Conservation (phyloP, 2,329 filamentous ascomycete genomes). For the Phyllosticta capitalensis region DNA sequence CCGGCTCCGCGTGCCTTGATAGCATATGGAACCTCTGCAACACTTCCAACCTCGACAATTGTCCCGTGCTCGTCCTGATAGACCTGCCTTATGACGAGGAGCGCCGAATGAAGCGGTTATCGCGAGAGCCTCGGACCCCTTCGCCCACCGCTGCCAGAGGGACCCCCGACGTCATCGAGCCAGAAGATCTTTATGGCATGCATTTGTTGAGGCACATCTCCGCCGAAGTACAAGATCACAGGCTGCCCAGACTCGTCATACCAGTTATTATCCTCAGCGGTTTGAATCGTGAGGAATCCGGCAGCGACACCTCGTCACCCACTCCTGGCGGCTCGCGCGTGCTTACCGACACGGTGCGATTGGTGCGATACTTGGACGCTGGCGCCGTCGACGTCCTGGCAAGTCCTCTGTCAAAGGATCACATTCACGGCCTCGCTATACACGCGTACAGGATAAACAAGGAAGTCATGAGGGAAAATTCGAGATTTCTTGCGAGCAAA, state of each 20-base stretch:
- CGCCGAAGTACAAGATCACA: slow-evolving; percentile 32
- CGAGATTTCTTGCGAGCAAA: slow-evolving; percentile 60
- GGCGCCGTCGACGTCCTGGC: slow-evolving; percentile 81
- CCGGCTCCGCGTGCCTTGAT: slow-evolving; percentile 28
- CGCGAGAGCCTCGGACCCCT: slow-evolving; percentile 31
- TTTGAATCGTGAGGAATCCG: slow-evolving; percentile 23
- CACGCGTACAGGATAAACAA: slow-evolving; percentile 78
- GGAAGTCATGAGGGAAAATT: slow-evolving; percentile 63
- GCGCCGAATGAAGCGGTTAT: slow-evolving; percentile 29
- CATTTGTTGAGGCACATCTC: slow-evolving; percentile 33
- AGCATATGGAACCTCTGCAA: slow-evolving; percentile 21
- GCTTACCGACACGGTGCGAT: slow-evolving; percentile 40
- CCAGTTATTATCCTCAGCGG: slow-evolving; percentile 32
- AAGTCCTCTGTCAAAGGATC: slow-evolving; percentile 65
- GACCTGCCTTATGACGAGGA: slow-evolving; percentile 36
- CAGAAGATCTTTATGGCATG: slow-evolving; percentile 34
- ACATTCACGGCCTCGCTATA: slow-evolving; percentile 65
- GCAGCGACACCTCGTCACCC: slow-evolving; percentile 10
- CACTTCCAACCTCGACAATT: slow-evolving; percentile 22
- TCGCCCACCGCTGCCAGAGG: slow-evolving; percentile 28
- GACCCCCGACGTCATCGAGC: slow-evolving; percentile 25
- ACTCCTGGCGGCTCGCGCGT: slow-evolving; percentile 27
- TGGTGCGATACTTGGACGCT: slow-evolving; percentile 69
- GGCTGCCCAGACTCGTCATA: slow-evolving; percentile 31
- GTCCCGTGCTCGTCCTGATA: slow-evolving; percentile 33